Percentiles rank a stretch among this genome's conserved stretches.
phyloP scores from a whole-genome alignment of 2,329 filamentous ascomycete genomes.

The Diaporthe vexans region DNA sequence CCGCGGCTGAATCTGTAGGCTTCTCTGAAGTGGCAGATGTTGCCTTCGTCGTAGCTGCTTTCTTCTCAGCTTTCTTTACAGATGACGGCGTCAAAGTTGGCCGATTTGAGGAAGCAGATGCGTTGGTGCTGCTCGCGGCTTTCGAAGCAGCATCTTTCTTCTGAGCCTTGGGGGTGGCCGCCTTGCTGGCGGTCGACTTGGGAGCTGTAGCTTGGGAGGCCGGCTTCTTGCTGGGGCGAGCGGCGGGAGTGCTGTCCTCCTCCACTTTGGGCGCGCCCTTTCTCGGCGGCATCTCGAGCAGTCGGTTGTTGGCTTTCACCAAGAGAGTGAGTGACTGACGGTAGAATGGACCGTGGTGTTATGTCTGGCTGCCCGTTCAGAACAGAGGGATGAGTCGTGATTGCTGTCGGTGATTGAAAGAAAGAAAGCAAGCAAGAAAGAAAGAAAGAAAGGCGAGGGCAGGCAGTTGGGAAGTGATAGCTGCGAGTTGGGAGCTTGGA shows the following conservation, averaged over 20 bases:
- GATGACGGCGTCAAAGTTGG: background rate
- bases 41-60: conserved; percentile 38
- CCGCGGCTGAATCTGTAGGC: background rate
- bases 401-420: background rate
- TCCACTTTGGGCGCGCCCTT: conserved; percentile 42
- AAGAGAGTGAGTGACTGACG: conserved; percentile 22
- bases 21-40: conserved; percentile 38
- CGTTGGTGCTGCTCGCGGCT: conserved; percentile 32
- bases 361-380: background rate
- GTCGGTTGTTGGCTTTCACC: conserved; percentile 41
- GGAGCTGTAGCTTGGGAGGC: background rate
- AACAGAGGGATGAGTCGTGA: too few relatives aligned
- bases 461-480: background rate
- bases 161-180: conserved; percentile 29
- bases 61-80: conserved; percentile 37
- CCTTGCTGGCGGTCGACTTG: background rate
- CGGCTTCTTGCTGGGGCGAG: conserved; percentile 42
- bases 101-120: background rate
- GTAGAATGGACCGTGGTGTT: background rate
- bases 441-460: background rate
- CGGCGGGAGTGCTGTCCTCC: background rate
- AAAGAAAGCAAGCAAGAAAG: background rate
- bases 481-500: conserved; percentile 22
- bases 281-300: conserved; percentile 33
- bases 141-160: conserved; percentile 28